These are phyloP conservation scores for Trametes sanguinea DNA, from an alignment of 768 basidiomycete genomes.

Conservation along the genomic window DNA sequence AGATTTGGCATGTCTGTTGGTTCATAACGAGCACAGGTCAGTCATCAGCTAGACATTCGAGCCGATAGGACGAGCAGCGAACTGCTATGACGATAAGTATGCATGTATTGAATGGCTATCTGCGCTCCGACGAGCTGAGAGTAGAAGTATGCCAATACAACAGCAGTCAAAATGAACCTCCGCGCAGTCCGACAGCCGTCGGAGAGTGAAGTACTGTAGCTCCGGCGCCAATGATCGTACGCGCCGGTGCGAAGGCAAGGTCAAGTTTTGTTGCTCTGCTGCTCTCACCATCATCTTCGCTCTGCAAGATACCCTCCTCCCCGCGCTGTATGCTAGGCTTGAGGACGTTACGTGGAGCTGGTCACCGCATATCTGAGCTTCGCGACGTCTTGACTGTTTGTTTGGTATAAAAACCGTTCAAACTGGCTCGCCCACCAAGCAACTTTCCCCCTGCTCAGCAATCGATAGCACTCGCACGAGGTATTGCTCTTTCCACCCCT, in stretches of 20 bases:
- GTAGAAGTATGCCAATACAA: too few relatives aligned
- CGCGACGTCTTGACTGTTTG: background rate
- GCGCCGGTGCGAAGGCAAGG: background rate
- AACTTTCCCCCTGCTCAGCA: background rate
- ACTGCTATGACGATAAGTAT: too few relatives aligned
- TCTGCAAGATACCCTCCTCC: conserved; percentile 3
- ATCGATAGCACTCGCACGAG: conserved; percentile 25
- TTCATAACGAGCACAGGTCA: too few relatives aligned
- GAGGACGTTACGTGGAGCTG: background rate
- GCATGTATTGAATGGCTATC: too few relatives aligned
- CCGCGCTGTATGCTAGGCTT: background rate
- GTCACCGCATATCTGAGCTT: background rate
- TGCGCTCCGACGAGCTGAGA: too few relatives aligned
- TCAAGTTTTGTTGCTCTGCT: conserved; percentile 9
- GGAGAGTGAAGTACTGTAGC: background rate
- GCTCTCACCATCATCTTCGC: conserved; percentile 3
- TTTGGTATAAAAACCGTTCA: background rate
- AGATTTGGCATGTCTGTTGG: too few relatives aligned
- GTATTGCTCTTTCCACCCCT: conserved; percentile 1
- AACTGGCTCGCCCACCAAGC: conserved; percentile 15
- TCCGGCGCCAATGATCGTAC: too few relatives aligned
- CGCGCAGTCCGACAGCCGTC: background rate
- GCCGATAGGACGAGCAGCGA: too few relatives aligned
- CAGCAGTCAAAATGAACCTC: background rate
- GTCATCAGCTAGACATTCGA: too few relatives aligned